Conservation (phyloP, 2,329 filamentous ascomycete species). For the Curvularia hawaiiensis region DNA sequence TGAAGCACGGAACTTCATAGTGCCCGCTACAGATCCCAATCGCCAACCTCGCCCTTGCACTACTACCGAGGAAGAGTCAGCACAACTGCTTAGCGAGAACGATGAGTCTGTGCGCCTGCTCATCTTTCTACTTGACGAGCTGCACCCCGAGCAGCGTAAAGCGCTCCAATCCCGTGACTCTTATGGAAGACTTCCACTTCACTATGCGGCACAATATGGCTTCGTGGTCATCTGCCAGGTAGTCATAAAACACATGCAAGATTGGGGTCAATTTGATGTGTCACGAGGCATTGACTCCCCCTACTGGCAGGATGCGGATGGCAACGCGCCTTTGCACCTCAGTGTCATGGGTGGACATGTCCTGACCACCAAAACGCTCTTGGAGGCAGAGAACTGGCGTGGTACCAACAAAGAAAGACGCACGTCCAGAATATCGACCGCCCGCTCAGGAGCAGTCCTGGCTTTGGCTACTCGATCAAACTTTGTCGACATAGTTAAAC, state of each 20-base stretch:
- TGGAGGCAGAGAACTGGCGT: constrained; percentile 80
- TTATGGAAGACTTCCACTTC: constrained; percentile 82
- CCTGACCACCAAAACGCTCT: constrained; percentile 78
- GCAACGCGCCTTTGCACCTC: constrained; percentile 87
- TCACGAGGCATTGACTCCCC: constrained; percentile 83
- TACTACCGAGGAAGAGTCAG: constrained; percentile 67
- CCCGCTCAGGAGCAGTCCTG: constrained; percentile 85
- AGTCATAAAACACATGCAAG: constrained; percentile 85
- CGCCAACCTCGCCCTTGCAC: constrained; percentile 66
- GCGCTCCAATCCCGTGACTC: constrained; percentile 74
- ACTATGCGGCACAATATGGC: constrained; percentile 94
- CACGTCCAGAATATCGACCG: constrained; percentile 69
- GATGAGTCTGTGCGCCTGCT: constrained; percentile 78
- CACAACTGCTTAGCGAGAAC: constrained; percentile 66
- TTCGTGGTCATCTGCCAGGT: constrained; percentile 89
- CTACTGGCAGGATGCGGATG: constrained; percentile 91
- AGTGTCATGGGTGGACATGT: constrained; percentile 91
- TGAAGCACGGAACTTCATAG: constrained; percentile 74
- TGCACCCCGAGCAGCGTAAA: constrained; percentile 69
- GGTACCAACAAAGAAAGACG: constrained; percentile 66
- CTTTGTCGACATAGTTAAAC: constrained; percentile 79
- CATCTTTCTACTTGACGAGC: constrained; percentile 66
- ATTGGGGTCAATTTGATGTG: constrained; percentile 86
- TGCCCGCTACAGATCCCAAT: constrained; percentile 73
- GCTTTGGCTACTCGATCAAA: constrained; percentile 88